Conservation (phyloP, 495 filamentous ascomycete species). For the Hypomontagnella monticulosa region DNA sequence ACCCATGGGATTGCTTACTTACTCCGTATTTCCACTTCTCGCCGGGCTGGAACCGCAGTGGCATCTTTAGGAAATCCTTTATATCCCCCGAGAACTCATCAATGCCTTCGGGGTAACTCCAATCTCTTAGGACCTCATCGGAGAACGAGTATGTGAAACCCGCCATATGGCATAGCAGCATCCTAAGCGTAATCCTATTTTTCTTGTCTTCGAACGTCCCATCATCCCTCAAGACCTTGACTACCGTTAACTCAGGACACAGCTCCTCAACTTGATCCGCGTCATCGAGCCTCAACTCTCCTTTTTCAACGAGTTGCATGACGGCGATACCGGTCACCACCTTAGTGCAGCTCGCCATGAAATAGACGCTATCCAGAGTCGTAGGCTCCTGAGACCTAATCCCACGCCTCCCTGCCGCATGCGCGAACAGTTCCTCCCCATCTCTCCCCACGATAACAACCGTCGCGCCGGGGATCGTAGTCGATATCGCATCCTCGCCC, state of each 20-base stretch:
- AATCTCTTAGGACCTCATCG: slow-evolving; percentile 60
- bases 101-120: slow-evolving; percentile 55
- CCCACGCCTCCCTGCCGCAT: slow-evolving; percentile 59
- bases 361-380: slow-evolving; percentile 63
- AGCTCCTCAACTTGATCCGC: slow-evolving; percentile 54
- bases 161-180: slow-evolving; percentile 69
- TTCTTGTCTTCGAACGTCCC: slow-evolving; percentile 62
- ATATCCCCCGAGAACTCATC: slow-evolving; percentile 64
- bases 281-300: slow-evolving; percentile 63
- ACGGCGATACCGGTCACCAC: slow-evolving; percentile 63
- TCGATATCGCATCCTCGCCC: slow-evolving; percentile 18
- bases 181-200: slow-evolving; percentile 66
- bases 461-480: slow-evolving; percentile 55
- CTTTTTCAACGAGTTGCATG: slow-evolving; percentile 71
- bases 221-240: slow-evolving; percentile 59
- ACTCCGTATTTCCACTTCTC: slow-evolving; percentile 67
- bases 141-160: slow-evolving; percentile 64
- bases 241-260: slow-evolving; percentile 60
- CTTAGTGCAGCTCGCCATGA: slow-evolving; percentile 71
- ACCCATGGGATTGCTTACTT: slow-evolving; percentile 26
- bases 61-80: slow-evolving; percentile 52
- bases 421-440: slow-evolving; percentile 59
- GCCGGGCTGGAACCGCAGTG: slow-evolving; percentile 68
- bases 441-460: slow-evolving; percentile 59
- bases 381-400: slow-evolving; percentile 50